A percentile compares a stretch with the other conserved stretches of the same genome.
These are phyloP conservation scores for Fusarium paranaense DNA, from an alignment of 2,329 filamentous ascomycete species.

Conservation along the genomic window DNA sequence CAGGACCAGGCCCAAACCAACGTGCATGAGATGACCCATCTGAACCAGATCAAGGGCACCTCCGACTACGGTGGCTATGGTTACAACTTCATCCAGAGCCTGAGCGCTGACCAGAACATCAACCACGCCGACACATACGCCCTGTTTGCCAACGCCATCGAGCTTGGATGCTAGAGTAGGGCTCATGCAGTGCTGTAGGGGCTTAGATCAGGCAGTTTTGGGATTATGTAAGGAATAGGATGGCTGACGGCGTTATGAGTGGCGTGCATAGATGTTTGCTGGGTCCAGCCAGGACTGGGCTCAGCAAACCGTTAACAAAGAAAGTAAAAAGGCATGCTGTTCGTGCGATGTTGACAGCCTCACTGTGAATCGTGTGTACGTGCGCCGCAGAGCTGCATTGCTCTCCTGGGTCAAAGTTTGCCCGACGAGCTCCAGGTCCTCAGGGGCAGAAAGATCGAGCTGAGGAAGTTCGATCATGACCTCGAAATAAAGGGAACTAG, in stretches of 20 bases:
- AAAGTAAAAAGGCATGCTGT: slow-evolving; percentile 6
- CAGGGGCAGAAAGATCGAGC: background rate
- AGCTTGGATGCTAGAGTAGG: slow-evolving; percentile 50
- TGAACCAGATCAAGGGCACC: slow-evolving; percentile 68
- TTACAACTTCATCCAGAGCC: slow-evolving; percentile 61
- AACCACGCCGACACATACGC: slow-evolving; percentile 70
- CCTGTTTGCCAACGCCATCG: slow-evolving; percentile 40
- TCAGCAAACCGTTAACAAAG: background rate
- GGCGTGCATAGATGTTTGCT: background rate
- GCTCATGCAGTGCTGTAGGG: background rate
- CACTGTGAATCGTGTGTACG: background rate
- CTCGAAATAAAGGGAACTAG: background rate
- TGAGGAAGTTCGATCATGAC: background rate
- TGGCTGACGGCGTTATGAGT: background rate
- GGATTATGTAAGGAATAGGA: background rate
- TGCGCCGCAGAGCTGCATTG: background rate
- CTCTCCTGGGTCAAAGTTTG: background rate
- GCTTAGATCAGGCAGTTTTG: background rate
- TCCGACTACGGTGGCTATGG: slow-evolving; percentile 69
- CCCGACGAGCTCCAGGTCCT: background rate
- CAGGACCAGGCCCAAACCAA: slow-evolving; percentile 75
- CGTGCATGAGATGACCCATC: slow-evolving; percentile 74
- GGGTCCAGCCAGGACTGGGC: background rate
- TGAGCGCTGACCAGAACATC: slow-evolving; percentile 64
- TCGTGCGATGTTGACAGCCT: background rate